Base-by-base conservation (phyloP, 805 yeast species). In the Martiniozyma abietophila region DNA sequence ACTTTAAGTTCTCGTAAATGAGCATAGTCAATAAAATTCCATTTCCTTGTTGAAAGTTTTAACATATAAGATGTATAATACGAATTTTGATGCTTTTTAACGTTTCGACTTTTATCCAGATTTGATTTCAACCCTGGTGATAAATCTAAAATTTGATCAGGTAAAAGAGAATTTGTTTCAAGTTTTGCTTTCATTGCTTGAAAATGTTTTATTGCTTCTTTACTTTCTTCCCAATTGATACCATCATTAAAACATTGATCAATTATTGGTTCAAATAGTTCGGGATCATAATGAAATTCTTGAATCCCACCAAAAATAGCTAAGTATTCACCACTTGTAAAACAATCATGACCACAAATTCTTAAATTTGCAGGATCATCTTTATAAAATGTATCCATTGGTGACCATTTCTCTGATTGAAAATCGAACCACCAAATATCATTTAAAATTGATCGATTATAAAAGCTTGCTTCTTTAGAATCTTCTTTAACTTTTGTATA, bases 341-440 rank as follows among this genome's bases (percentile, higher is more conserved):
- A 31, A 8, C 27, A 15, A 8, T 46, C 34, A 35, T 57, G 57
- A 14, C 56, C 61, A 34, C 59, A 54, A 6, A 48, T 19, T 8
- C 31, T 25, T 7, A 36, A 18, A 14, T 29, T 18, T 11, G 32
- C 7, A 12, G 29, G 28, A 8, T 27, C 7, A 12, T 16, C 25
- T 19, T 25, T 14, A 16, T 35, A 28, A 33, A 25, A 50, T 0
- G 59, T 44, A 1, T 41, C 37, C 1, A 53, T 22, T 12, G 41
- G 32, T 11, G 31, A 26, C 77, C 77, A 71, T 2, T 48, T 46
- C 37, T 65, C 71, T 1, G 55, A 43, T 19, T 58, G 60, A 18
- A 71, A 43, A 41, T 67, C 65, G 41, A 67, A 71, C 54, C 62
- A 58, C 76, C 76, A 71, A 44, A 62, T 44, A 49, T 71, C 76